A percentile compares a stretch with the other conserved stretches of the same genome.
phyloP scores from a whole-genome alignment of 2,329 filamentous ascomycete genomes.

The Corniculantispora saksenae region DNA sequence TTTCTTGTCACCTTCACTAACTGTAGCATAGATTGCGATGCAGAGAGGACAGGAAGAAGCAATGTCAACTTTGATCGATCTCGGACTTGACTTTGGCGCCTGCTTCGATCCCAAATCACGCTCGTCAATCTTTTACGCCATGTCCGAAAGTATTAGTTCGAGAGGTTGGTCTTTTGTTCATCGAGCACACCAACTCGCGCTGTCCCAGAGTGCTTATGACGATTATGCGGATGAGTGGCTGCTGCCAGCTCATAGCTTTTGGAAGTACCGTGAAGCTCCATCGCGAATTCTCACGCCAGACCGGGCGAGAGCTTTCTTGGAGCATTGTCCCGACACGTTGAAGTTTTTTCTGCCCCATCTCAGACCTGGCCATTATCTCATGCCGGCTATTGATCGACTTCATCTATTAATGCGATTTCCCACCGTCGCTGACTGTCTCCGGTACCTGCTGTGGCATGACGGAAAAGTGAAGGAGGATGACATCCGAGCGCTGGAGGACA shows the following conservation, averaged over 20 bases:
- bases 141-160: too few species aligned
- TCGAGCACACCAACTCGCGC: not conserved
- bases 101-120: not conserved
- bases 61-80: not conserved
- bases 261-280: too few species aligned
- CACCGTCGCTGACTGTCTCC: not conserved
- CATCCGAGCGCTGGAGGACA: not conserved
- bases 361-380: not conserved
- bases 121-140: too few species aligned
- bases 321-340: too few species aligned
- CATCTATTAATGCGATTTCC: not conserved
- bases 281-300: too few species aligned
- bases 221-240: not conserved
- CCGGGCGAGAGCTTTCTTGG: too few species aligned
- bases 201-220: not conserved
- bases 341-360: not conserved
- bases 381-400: not conserved
- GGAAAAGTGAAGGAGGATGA: not conserved
- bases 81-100: not conserved
- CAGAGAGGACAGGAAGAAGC: too few species aligned
- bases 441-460: not conserved
- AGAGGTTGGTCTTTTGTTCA: too few species aligned
- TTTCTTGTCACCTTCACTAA: too few species aligned
- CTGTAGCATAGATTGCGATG: not conserved
- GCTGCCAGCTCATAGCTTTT: too few species aligned